Percentiles rank a stretch among this genome's conserved stretches.
These are phyloP conservation scores for Naumovozyma dairenensis DNA, from an alignment of 805 yeast genomes.

Conservation along the genomic window DNA sequence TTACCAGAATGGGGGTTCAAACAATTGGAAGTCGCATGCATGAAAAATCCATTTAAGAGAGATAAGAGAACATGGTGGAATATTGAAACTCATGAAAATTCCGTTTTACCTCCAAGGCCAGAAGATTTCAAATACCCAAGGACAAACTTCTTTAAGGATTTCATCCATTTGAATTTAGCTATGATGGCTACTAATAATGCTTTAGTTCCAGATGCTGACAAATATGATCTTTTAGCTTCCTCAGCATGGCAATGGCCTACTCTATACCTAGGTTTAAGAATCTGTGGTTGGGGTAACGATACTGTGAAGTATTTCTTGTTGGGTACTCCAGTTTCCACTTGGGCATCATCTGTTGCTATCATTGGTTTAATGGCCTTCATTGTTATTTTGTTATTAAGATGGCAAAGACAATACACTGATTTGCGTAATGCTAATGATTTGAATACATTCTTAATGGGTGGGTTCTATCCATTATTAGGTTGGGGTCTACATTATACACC, in stretches of 20 bases:
- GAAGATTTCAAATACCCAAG: constrained; percentile 43
- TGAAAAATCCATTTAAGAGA: constrained; percentile 50
- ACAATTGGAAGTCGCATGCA: constrained; percentile 72
- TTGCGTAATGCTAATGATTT: constrained; percentile 40
- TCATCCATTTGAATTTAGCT: constrained; percentile 65
- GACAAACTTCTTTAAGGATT: constrained; percentile 69
- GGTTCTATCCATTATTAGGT: constrained; percentile 68
- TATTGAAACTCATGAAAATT: constrained; percentile 60
- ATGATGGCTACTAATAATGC: constrained; percentile 95
- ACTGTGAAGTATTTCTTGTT: constrained; percentile 56
- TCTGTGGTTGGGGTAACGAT: constrained; percentile 67
- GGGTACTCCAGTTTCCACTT: constrained; percentile 72
- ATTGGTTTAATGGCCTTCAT: constrained; percentile 42
- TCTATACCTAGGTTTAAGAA: constrained; percentile 61
- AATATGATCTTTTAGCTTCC: constrained; percentile 62
- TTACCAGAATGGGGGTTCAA: constrained; percentile 80
- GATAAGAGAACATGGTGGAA: constrained; percentile 91
- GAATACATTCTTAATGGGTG: constrained; percentile 55
- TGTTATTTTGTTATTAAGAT: constrained; percentile 48
- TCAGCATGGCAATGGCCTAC: constrained; percentile 88
- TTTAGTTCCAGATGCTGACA: constrained; percentile 66
- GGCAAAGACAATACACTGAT: constrained; percentile 72
- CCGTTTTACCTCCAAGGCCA: constrained; percentile 45
- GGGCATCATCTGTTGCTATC: constrained; percentile 61
- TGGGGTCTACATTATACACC: constrained; percentile 75